Evolutionary conservation across 768 basidiomycete species (phyloP), one percentile per base, ranked within the genome.

Genomic region (Erythrobasidium yunnanense): DNA sequence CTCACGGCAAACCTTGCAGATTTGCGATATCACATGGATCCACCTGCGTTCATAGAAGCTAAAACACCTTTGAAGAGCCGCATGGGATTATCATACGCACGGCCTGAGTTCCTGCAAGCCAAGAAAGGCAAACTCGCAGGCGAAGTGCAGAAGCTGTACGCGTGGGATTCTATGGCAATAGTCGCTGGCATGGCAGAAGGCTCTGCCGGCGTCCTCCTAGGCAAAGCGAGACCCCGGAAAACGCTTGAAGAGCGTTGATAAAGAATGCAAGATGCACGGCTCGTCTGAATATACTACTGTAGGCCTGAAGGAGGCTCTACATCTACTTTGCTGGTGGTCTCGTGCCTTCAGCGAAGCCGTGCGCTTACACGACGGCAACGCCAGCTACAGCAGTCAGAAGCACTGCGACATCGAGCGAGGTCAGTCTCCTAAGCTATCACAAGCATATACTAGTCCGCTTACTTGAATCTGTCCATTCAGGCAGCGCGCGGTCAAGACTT

Each of bases 401-500:
- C 65, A 66, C 65, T 54, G 56, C 15, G 55, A 45, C 5, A 33
- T 38, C 13, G 33, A 13, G 27, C 7, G 5, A 33, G 15, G 32
- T 38, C 53, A 35, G 34, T 22, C 23, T 13, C 29, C 27, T 42
- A 29, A 0, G 22, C 55, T 29, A 35, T n/a, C 29, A 27, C 66
- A 55, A 51, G 67, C 0, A 70, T 66, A 17, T 68, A 68, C 0
- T 29, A 45, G 20, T 71, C 62, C 23, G 73, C 60, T 51, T 51
- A 63, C 60, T 74, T 3, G 72, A 66, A 55, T 76, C 90, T 1
- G 88, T 83, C 18, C 80, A 81, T 72, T 79, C 78, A 27, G 84
- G 82, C 38, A 93, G 77, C 87, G 88, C 90, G 5, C 66, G 74
- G 75, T 93, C 88, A 33, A 95, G 78, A 55, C 80, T 77, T 70